Percentiles rank a stretch among this genome's conserved stretches.
phyloP scores from a whole-genome alignment of 805 yeast species.

The Starmerella scarabaei region DNA sequence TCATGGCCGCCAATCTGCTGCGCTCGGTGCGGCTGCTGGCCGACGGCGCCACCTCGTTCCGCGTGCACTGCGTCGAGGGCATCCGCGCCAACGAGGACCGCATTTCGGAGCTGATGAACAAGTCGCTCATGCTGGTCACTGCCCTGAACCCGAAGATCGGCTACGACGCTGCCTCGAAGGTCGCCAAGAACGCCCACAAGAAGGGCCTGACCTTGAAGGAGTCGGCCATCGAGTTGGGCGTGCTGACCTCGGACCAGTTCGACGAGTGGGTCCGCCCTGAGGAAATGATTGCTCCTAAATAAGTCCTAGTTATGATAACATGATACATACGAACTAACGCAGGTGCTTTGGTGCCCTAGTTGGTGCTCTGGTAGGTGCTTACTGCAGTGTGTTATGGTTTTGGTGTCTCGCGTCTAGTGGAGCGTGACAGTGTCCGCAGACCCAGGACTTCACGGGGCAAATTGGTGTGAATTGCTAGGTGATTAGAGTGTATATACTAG shows the following conservation, averaged over 20 bases:
- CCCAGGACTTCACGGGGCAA: too few species aligned
- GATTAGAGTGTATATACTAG: too few species aligned
- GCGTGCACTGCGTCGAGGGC: constrained; percentile 90
- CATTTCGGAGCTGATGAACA: constrained; percentile 77
- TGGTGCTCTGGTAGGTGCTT: too few species aligned
- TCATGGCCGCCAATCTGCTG: constrained; percentile 80
- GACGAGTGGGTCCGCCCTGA: constrained; percentile 97
- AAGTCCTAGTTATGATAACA: too few species aligned
- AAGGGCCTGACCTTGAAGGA: constrained; percentile 92
- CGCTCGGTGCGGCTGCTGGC: constrained; percentile 78
- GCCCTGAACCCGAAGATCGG: constrained; percentile 98
- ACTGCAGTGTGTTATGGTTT: too few species aligned
- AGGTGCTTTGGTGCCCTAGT: too few species aligned
- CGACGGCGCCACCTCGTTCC: constrained; percentile 82
- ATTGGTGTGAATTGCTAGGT: too few species aligned
- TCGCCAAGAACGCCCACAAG: constrained; percentile 97
- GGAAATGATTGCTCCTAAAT: constrained; percentile 86
- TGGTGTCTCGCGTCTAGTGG: too few species aligned
- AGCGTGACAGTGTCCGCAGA: too few species aligned
- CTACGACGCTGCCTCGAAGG: constrained; percentile 93
- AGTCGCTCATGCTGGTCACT: constrained; percentile 95
- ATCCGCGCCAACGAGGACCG: constrained; percentile 78
- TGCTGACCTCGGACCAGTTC: constrained; percentile 70
- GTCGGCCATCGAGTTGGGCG: constrained; percentile 84
- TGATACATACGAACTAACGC: too few species aligned